Conservation (phyloP, 768 basidiomycete species). For the Boletus vermiculosoides region DNA sequence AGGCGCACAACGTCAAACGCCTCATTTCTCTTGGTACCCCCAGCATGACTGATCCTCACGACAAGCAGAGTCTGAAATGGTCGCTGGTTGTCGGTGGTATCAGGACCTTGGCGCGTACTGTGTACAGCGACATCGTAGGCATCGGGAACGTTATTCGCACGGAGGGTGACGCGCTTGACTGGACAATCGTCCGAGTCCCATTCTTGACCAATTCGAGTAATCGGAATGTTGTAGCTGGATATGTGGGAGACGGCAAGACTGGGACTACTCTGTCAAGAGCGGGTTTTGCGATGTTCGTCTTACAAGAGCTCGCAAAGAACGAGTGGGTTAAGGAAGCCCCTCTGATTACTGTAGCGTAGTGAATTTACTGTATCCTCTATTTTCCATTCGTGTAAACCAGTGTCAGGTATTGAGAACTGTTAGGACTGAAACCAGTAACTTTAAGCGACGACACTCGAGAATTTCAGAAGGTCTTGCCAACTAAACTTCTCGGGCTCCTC, state of each 20-base stretch:
- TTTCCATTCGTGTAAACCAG: neutral
- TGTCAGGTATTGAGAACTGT: neutral
- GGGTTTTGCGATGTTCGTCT: conserved; percentile 59
- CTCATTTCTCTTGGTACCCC: conserved; percentile 67
- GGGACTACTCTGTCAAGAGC: conserved; percentile 50
- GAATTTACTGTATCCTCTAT: neutral
- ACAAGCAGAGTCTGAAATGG: conserved; percentile 48
- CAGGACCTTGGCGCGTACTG: conserved; percentile 44
- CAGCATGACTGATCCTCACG: conserved; percentile 59
- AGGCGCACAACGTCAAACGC: conserved; percentile 48
- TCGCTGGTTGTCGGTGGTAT: conserved; percentile 38
- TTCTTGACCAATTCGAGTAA: conserved; percentile 35
- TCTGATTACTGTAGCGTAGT: conserved; percentile 23
- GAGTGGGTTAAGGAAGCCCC: conserved; percentile 55
- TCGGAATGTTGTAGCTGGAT: conserved; percentile 54
- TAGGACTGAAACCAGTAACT: neutral
- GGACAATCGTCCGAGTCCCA: conserved; percentile 72
- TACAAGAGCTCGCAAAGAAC: conserved; percentile 54
- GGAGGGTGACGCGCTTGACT: conserved; percentile 51
- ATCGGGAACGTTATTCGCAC: conserved; percentile 55
- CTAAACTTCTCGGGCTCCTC: conserved; percentile 75
- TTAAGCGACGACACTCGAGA: conserved; percentile 30
- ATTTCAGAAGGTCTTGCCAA: conserved; percentile 76
- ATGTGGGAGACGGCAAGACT: conserved; percentile 62
- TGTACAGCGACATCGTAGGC: conserved; percentile 69